Base-by-base conservation (phyloP, 1,284 basidiomycete genomes). In the Coniferiporia weirii region DNA sequence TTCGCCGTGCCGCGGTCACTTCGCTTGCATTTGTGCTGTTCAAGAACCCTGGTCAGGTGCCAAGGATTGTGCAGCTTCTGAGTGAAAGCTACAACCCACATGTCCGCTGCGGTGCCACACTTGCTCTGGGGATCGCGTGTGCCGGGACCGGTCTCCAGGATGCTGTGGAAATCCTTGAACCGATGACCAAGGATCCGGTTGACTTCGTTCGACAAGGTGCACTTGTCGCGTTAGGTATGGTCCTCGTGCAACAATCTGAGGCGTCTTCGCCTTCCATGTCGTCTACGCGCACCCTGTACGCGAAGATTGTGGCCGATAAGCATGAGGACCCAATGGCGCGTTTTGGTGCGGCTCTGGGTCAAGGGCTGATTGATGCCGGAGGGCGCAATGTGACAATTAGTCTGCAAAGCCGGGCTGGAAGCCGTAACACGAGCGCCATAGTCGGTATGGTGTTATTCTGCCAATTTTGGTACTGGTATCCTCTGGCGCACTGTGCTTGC, bases 381-480 rank as follows among this genome's bases (percentile, higher is more conserved):
- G 95, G 95, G 45, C 81, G 95, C 53, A 98, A 98, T 70, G 91
- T 91, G 60, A 97, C 93, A 8, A 93, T 98, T 68, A 93, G 87
- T 66, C 76, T 98, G 57, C 89, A 94, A 70, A 96, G 92, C 67
- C 85, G 91, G 62, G 93, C 92, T 4, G 95, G 95, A 4, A 95
- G 89, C 64, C 82, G 81, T 65, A 95, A 97, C 71, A 95, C 93
- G 66, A 91, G 83, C 59, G 93, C 95, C 2, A 92, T 98, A 63
- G 93, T 98, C 44, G 95, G 95, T 32, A 95, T 98, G 91, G 86
- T 89, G 15, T 74, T 98, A 68, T 98, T 98, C 76, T 93, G 90
- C 68, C 95, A 98, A 72, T 98, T 98, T 75, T 98, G 95, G 95
- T 98, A 98, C 72, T 98, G 95, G 95, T 98, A 95, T 74, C 95